A percentile compares a stretch with the other conserved stretches of the same genome.
Conservation (phyloP, 2,329 filamentous ascomycete genomes). For the Aspergillus intermedius region DNA sequence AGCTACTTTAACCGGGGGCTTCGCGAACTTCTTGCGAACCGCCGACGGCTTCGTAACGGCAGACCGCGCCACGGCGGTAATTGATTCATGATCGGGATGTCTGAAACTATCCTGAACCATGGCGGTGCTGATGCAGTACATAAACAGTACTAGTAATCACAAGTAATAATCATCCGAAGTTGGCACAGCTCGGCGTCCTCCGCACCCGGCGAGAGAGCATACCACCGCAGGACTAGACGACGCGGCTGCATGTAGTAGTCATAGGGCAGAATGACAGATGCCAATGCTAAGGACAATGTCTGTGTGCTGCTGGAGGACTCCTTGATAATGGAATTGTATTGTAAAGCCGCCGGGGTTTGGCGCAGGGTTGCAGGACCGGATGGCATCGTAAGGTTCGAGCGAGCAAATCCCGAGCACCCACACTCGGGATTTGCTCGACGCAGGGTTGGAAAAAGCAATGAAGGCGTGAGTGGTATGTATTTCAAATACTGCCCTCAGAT, state of each 20-base stretch:
- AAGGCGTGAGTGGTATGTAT: too few species aligned
- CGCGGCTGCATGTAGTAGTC: too few species aligned
- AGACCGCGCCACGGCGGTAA: neutral
- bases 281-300: too few species aligned
- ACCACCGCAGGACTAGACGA: too few species aligned
- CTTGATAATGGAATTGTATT: too few species aligned
- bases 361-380: neutral
- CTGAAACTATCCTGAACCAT: neutral
- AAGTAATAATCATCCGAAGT: too few species aligned
- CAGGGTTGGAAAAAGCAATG: neutral
- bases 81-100: neutral
- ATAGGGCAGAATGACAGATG: too few species aligned
- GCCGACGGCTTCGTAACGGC: slow-evolving; percentile 20
- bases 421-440: neutral
- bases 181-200: too few species aligned
- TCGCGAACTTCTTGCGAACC: slow-evolving; percentile 39
- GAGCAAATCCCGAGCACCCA: neutral
- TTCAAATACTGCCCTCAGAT: too few species aligned
- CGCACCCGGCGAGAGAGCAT: too few species aligned
- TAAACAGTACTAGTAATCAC: neutral
- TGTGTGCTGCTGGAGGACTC: too few species aligned
- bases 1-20: slow-evolving; percentile 41
- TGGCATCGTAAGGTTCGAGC: neutral
- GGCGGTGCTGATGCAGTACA: neutral
- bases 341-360: slow-evolving; percentile 2